Percentiles rank a stretch among this genome's conserved stretches.
phyloP scores from a whole-genome alignment of 192 early-diverging fungal species.

The Coemansia sp. region DNA sequence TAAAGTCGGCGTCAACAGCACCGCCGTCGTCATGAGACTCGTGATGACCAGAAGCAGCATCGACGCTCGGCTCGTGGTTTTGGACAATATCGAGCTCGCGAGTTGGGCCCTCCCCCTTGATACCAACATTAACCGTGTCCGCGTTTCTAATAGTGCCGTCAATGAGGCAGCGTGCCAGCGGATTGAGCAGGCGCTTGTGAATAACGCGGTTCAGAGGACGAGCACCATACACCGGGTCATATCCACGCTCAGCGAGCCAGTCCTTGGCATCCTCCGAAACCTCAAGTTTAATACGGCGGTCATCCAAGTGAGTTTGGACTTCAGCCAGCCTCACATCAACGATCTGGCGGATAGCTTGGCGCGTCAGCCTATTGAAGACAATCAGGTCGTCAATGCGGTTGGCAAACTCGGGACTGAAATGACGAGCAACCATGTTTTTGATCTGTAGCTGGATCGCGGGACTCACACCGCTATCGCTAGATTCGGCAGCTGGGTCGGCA shows the following conservation, averaged over 20 bases:
- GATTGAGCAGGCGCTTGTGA: constrained; percentile 59
- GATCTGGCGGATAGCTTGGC: constrained; percentile 68
- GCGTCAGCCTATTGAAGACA: constrained; percentile 73
- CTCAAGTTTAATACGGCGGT: constrained; percentile 58
- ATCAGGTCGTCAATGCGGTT: constrained; percentile 82
- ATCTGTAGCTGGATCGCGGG: constrained; percentile 61
- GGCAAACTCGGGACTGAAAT: constrained; percentile 77
- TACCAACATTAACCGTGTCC: constrained; percentile 55
- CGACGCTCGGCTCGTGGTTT: constrained; percentile 30
- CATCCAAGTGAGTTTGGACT: constrained; percentile 60
- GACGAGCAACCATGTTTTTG: constrained; percentile 66
- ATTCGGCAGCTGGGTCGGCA: constrained; percentile 38
- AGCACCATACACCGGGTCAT: constrained; percentile 69
- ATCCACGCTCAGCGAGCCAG: constrained; percentile 64
- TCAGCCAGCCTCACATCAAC: constrained; percentile 72
- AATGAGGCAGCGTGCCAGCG: constrained; percentile 59
- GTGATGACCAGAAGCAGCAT: neutral
- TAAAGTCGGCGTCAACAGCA: constrained; percentile 31
- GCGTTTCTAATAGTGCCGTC: constrained; percentile 61
- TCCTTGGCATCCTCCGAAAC: constrained; percentile 58
- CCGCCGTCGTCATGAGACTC: constrained; percentile 11
- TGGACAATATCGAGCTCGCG: constrained; percentile 26
- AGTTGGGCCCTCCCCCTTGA: constrained; percentile 22
- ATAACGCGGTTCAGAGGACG: constrained; percentile 69
- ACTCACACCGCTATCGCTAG: constrained; percentile 44